These are phyloP conservation scores for Colletotrichum melonis DNA, from an alignment of 2,329 filamentous ascomycete species.

Conservation along the genomic window DNA sequence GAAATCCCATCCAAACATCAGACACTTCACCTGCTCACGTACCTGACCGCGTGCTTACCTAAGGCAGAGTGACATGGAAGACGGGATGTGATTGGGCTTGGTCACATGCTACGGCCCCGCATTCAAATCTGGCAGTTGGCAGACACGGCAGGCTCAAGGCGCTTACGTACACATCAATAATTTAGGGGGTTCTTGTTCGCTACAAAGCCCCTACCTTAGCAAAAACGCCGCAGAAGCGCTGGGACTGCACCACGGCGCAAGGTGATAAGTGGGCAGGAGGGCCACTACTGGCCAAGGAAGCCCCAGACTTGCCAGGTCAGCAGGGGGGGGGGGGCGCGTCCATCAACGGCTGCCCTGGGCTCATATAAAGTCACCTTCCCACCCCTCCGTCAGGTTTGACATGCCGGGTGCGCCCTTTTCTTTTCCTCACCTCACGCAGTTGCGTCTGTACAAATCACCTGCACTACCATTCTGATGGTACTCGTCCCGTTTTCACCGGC, in stretches of 20 bases:
- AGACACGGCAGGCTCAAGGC: neutral
- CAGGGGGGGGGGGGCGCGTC: neutral
- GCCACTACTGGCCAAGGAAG: slow-evolving; percentile 10
- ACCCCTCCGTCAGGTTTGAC: neutral
- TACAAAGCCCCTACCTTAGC: neutral
- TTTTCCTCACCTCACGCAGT: neutral
- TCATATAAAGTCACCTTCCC: slow-evolving; percentile 16
- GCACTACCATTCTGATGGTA: neutral
- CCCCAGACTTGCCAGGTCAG: slow-evolving; percentile 5
- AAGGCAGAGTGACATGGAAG: neutral
- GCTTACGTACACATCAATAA: slow-evolving; percentile 11
- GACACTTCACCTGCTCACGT: neutral
- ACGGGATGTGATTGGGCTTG: neutral
- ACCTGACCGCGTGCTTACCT: too few species aligned
- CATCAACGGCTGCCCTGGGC: neutral
- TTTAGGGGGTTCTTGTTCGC: neutral
- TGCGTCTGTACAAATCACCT: neutral
- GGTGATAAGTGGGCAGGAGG: neutral
- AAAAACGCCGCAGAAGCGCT: neutral
- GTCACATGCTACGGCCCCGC: neutral
- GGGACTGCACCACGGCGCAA: neutral
- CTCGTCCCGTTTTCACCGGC: neutral
- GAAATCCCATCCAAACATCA: slow-evolving; percentile 5
- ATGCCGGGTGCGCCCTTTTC: neutral
- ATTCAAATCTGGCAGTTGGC: neutral